A percentile compares a stretch with the other conserved stretches of the same genome.
phyloP scores from a whole-genome alignment of 2,329 filamentous ascomycete genomes.

The Hymenoscyphus infarciens region DNA sequence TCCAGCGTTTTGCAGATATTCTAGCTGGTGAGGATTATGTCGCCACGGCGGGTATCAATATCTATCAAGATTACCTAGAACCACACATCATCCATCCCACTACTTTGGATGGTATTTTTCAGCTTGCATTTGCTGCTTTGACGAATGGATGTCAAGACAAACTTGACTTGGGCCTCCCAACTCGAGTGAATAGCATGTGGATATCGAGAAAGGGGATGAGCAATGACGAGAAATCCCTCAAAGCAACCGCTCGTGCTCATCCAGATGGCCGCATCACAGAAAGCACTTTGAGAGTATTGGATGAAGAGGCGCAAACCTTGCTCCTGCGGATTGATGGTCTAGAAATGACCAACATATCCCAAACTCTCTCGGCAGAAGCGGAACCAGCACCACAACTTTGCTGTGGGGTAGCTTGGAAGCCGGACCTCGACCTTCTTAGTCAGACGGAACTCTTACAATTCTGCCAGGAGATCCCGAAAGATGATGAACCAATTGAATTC shows the following conservation, averaged over 20 bases:
- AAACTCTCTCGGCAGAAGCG: neutral
- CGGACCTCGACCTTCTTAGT: neutral
- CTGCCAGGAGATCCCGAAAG: neutral
- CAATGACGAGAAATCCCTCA: neutral
- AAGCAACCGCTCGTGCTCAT: neutral
- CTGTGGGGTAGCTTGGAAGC: neutral
- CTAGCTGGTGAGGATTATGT: neutral
- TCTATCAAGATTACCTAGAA: neutral
- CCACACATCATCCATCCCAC: constrained; percentile 4
- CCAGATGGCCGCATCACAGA: neutral
- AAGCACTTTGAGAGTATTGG: neutral
- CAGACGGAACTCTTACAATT: neutral
- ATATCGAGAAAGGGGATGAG: neutral
- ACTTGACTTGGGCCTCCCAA: neutral
- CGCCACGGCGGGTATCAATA: neutral
- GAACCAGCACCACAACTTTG: neutral
- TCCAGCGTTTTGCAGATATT: neutral
- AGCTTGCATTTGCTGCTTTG: neutral
- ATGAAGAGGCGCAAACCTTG: neutral
- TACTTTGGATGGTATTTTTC: constrained; percentile 5
- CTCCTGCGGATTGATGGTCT: neutral
- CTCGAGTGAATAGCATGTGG: neutral
- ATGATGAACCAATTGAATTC: neutral
- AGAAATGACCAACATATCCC: neutral
- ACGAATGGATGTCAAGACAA: neutral